phyloP scores from a whole-genome alignment of 2,329 filamentous ascomycete species.

The Epichloe brachyelytri region DNA sequence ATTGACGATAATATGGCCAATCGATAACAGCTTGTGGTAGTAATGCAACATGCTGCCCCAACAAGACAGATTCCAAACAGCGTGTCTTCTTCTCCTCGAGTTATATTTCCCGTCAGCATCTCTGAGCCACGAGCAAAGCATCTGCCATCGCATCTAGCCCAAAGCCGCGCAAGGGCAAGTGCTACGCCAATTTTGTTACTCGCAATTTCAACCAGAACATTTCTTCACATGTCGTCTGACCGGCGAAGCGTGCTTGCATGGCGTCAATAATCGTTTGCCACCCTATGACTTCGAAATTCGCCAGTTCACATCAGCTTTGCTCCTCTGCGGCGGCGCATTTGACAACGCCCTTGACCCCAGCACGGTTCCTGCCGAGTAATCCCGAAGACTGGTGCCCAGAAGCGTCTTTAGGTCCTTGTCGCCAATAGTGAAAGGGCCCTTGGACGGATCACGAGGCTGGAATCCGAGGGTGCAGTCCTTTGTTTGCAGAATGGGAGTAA shows the following conservation, averaged over 20 bases:
- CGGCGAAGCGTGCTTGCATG: neutral
- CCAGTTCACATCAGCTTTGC: slow-evolving; percentile 11
- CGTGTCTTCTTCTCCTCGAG: too few species aligned
- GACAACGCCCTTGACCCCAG: slow-evolving; percentile 11
- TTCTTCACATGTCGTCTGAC: neutral
- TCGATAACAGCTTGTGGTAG: too few species aligned
- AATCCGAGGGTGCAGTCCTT: slow-evolving; percentile 16
- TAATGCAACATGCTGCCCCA: too few species aligned
- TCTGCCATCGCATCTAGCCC: too few species aligned
- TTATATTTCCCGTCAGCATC: too few species aligned
- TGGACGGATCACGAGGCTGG: slow-evolving; percentile 9
- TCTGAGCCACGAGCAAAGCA: too few species aligned
- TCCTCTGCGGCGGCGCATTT: slow-evolving; percentile 8
- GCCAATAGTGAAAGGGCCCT: slow-evolving; percentile 12
- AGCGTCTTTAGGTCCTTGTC: slow-evolving; percentile 13
- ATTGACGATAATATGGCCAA: too few species aligned
- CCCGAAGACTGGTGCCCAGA: slow-evolving; percentile 9
- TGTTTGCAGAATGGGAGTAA: slow-evolving; percentile 14
- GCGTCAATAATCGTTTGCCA: neutral
- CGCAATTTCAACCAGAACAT: too few species aligned
- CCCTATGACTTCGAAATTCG: slow-evolving; percentile 11
- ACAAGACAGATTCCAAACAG: too few species aligned
- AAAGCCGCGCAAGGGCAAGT: too few species aligned
- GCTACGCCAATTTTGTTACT: neutral
- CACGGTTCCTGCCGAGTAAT: slow-evolving; percentile 10